Base-by-base conservation (phyloP, 495 filamentous ascomycete species). In the Neurospora pannonica region DNA sequence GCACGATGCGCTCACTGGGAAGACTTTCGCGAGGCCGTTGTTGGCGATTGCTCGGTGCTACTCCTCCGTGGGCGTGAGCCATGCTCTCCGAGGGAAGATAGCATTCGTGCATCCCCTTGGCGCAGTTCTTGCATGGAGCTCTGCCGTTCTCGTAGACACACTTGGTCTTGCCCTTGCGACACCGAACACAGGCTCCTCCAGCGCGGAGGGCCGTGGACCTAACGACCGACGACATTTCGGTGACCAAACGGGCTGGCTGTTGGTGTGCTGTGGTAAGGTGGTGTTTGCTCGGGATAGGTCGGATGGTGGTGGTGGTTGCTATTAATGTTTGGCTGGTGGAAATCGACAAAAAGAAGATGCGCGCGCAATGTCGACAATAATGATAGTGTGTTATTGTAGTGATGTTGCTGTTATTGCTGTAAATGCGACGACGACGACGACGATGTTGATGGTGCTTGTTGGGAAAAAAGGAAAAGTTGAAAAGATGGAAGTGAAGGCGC, bases 21-120 rank as follows among this genome's bases (percentile, higher is more conserved):
- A 86, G 78, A 69, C 81, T 81, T 75, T 87, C 85, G 73, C 85
- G 79, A 28, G 83, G 76, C 9, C 81, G 79, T 70, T 81, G 80
- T 71, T 76, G 79, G 40, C 79, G 75, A 3, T 78, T 78, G 40
- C 79, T 80, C 3, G 81, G 81, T 54, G 81, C 81, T 6, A 82
- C 79, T 67, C 81, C 81, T 74, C 86, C 84, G 73, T 85, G 85
- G 72, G 85, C 84, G 72, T 85, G 85, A 77, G 82, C 81, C 82
- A 85, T 84, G 28, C 81, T 83, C 79, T 87, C 85, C 13, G 85
- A 86, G 24, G 85, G 85, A 4, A 87, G 79, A 76, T 87, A 87
- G 76, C 85, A 87, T 71, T 87, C 85, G 76, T 87, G 85, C 81
- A 86, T 81, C 71, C 85, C 85, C 76, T 87, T 87, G n/a, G 85